Percentiles rank a stretch among this genome's conserved stretches.
phyloP scores from a whole-genome alignment of 345 rosid genomes.

The Linum trigynum region DNA sequence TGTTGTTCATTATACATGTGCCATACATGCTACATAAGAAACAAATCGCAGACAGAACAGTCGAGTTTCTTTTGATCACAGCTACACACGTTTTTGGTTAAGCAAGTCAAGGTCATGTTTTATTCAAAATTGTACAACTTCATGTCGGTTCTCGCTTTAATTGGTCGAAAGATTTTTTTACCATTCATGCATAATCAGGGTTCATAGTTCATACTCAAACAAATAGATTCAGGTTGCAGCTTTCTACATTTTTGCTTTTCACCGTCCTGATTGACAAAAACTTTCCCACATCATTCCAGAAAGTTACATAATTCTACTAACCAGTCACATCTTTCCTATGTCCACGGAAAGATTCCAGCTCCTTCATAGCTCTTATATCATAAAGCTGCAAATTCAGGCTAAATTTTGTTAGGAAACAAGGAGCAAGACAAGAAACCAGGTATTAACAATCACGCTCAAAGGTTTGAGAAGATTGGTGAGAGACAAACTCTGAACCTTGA shows the following conservation, averaged over 20 bases:
- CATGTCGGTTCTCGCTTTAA: neutral
- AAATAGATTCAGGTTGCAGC: neutral
- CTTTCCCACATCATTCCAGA: neutral
- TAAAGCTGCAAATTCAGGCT: conserved; percentile 51
- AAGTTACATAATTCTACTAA: conserved; percentile 33
- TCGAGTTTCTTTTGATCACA: neutral
- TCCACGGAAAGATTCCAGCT: conserved; percentile 96
- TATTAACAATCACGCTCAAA: neutral
- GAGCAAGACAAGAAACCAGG: neutral
- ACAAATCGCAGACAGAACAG: neutral
- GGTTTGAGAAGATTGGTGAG: conserved; percentile 3
- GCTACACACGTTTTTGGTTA: neutral
- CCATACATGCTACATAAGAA: no score
- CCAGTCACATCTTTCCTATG: conserved; percentile 89
- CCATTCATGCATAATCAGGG: neutral
- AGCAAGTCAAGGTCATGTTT: neutral
- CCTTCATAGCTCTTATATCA: conserved; percentile 98
- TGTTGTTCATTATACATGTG: neutral
- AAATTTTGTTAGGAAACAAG: neutral
- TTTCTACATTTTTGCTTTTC: neutral
- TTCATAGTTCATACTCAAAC: neutral
- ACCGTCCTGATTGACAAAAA: neutral
- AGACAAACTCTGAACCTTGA: conserved; percentile 47
- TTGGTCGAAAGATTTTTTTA: neutral
- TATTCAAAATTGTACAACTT: no score